Conservation (phyloP, 495 filamentous ascomycete species). For the Friedmanniomyces endolithicus region DNA sequence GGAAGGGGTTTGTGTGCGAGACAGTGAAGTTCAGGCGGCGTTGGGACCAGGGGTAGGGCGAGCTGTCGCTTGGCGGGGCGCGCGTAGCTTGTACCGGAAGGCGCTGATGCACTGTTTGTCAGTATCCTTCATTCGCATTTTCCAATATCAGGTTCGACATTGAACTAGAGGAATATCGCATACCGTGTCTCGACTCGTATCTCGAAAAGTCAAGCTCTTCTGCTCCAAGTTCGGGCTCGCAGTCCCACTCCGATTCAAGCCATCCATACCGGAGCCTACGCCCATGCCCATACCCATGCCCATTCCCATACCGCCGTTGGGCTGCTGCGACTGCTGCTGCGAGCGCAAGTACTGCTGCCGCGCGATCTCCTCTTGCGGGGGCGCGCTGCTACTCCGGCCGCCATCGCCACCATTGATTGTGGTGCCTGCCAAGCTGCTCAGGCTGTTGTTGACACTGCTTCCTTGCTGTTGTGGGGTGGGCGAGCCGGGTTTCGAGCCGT, state of each 20-base stretch:
- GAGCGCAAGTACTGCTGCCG: background rate
- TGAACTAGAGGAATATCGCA: background rate
- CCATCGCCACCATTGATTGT: background rate
- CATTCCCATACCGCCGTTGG: background rate
- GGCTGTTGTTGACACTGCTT: slow-evolving; percentile 52
- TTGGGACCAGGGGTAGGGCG: slow-evolving; percentile 94
- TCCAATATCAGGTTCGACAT: too few species aligned
- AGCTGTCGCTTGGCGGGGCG: slow-evolving; percentile 12
- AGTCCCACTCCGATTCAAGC: slow-evolving; percentile 28
- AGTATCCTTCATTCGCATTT: background rate
- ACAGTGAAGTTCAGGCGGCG: slow-evolving; percentile 74
- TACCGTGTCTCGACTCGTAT: background rate
- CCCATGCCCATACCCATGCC: too few species aligned
- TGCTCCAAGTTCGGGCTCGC: slow-evolving; percentile 34
- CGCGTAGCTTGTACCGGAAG: background rate
- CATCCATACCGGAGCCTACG: slow-evolving; percentile 1
- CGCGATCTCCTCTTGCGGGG: slow-evolving; percentile 6
- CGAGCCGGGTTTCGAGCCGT: slow-evolving; percentile 27
- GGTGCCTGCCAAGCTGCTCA: slow-evolving; percentile 41
- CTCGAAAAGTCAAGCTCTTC: slow-evolving; percentile 21
- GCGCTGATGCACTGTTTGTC: background rate
- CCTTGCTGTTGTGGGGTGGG: slow-evolving; percentile 40
- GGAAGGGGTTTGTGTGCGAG: slow-evolving; percentile 76
- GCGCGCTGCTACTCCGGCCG: slow-evolving; percentile 2
- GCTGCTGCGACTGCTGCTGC: background rate